These are phyloP conservation scores for Xylaria palmicola DNA, from an alignment of 495 filamentous ascomycete genomes.

Conservation along the genomic window DNA sequence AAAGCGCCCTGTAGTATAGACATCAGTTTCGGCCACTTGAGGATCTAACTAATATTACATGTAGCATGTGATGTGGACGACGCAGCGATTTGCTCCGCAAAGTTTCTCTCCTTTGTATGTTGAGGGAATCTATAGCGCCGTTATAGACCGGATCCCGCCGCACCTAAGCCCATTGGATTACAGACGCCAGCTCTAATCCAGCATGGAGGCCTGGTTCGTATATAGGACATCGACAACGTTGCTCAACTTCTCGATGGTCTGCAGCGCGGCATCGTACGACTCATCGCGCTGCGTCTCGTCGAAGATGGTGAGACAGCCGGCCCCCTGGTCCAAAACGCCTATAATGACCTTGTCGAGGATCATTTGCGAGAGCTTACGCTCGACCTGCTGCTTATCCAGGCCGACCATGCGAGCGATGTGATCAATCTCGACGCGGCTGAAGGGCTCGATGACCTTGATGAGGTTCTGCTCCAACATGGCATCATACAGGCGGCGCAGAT, in stretches of 20 bases:
- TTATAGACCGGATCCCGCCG: background rate
- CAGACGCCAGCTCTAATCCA: constrained; percentile 62
- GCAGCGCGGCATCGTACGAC: constrained; percentile 89
- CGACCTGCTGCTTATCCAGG: constrained; percentile 92
- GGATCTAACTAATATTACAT: constrained; percentile 18
- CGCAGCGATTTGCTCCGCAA: background rate
- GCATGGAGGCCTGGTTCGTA: constrained; percentile 91
- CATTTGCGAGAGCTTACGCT: constrained; percentile 98
- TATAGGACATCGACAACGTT: constrained; percentile 97
- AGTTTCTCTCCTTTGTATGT: background rate
- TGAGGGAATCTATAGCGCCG: constrained; percentile 1
- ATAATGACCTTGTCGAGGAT: constrained; percentile 98
- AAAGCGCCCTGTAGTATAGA: constrained; percentile 4
- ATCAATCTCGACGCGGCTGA: constrained; percentile 92
- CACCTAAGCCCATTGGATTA: constrained; percentile 1
- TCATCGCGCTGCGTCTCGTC: constrained; percentile 93
- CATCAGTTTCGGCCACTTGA: background rate
- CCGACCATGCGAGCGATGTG: constrained; percentile 97
- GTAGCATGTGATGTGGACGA: constrained; percentile 2
- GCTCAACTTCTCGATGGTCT: constrained; percentile 94
- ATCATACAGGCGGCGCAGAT: constrained; percentile 91
- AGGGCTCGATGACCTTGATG: constrained; percentile 98
- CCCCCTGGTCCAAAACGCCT: constrained; percentile 95
- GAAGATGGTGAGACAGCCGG: constrained; percentile 92
- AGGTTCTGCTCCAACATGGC: constrained; percentile 98